Percentiles rank a stretch among this genome's conserved stretches.
Evolutionary conservation across 2,329 filamentous ascomycete species (phyloP).

Genomic region (Graphiopsis chlorocephala): DNA sequence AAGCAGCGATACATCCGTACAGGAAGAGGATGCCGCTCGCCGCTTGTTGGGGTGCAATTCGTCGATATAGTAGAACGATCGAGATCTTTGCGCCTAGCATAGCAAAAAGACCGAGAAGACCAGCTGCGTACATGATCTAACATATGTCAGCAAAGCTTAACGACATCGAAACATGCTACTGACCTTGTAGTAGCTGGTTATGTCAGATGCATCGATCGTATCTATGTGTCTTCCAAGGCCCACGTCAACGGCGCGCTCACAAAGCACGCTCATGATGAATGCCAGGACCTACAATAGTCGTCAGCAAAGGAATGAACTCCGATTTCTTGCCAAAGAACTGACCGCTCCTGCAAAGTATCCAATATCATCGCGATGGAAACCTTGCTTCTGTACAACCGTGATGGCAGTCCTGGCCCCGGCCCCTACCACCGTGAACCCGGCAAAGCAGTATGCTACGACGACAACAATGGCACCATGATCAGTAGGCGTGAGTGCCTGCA

Average conservation of each 20-base stretch:
- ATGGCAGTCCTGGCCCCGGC: constrained; percentile 1
- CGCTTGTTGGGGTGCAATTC: constrained; percentile 17
- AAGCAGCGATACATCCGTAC: constrained; percentile 7
- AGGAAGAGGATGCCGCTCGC: constrained; percentile 13
- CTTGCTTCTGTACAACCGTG: constrained; percentile 15
- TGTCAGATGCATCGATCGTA: background rate
- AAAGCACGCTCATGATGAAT: background rate
- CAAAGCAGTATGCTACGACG: constrained; percentile 15
- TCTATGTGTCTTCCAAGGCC: background rate
- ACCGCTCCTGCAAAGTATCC: constrained; percentile 8
- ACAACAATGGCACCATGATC: constrained; percentile 16
- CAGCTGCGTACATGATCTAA: constrained; percentile 10
- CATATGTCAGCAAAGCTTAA: background rate
- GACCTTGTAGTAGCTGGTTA: background rate
- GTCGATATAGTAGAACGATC: constrained; percentile 15
- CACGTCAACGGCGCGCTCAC: background rate
- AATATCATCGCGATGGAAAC: constrained; percentile 13
- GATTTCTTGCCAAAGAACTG: background rate
- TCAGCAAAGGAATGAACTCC: background rate
- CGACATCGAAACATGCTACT: background rate
- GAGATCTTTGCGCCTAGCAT: constrained; percentile 14
- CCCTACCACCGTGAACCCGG: constrained; percentile 13
- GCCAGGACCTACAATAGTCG: background rate
- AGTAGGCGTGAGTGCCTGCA: constrained; percentile 5
- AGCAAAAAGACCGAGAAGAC: constrained; percentile 11